Base-by-base conservation (phyloP, 441 rosid species). In the Populus tomentosa region DNA sequence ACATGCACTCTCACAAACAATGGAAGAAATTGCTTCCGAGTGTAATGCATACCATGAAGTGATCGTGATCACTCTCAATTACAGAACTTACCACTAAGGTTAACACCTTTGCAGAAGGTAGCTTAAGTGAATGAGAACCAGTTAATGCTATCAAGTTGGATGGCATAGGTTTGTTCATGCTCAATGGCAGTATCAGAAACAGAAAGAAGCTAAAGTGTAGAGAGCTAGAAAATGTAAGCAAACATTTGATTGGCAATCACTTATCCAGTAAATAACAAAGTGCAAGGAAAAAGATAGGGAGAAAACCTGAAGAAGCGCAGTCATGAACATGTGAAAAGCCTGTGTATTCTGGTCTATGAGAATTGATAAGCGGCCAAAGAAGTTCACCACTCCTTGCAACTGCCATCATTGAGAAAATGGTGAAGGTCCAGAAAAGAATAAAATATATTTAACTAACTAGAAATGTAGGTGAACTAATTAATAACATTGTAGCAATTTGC, bases 241-340 rank as follows among this genome's bases (percentile, higher is more conserved):
- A 36, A 8, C 16, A 18, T 33, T 5, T 32, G 20, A 18, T n/a
- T 3, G 38, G 2, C n/a, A n/a, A 35, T 7, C 42, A 6, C 32
- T 59, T 38, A 33, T 8, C 16, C 28, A 23, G 59, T 24, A 63
- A 10, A 30, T 28, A 42, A 36, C 72, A 69, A 21, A 18, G 14
- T 24, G 23, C 7, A 63, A 38, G 66, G 69, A 64, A 4, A 35
- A 73, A 56, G 16, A 38, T 1, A 5, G 8, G 10, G 32, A 74
- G 73, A 40, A 67, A 50, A 93, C 94, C 95, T 91, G 94, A 80
- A 93, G 94, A 82, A 93, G 89, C 21, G 97, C 93, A 79, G 91
- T 77, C 92, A 93, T 89, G 80, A 91, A 91, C 92, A 90, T 84
- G 80, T 90, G 96, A 80, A 93, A 84, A 62, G 96, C 93, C 82